These are phyloP conservation scores for Eucalyptus guilfoylei DNA, from an alignment of 345 rosid genomes.

Conservation along the genomic window DNA sequence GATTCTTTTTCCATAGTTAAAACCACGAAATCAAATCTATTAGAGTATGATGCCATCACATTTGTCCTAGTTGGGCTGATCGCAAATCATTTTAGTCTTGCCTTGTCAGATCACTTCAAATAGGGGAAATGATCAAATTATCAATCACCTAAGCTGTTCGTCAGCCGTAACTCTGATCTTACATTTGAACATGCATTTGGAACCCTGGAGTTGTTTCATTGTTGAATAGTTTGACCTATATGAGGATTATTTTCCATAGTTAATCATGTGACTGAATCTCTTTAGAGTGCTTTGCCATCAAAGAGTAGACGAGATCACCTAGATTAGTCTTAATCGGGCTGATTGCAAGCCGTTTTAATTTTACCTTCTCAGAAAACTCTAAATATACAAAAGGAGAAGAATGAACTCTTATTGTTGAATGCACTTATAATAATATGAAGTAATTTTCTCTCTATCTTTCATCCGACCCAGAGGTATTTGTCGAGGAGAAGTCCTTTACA, in stretches of 20 bases:
- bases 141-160: neutral
- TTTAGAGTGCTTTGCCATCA: neutral
- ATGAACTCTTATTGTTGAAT: neutral
- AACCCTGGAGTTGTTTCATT: neutral
- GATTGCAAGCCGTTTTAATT: neutral
- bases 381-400: neutral
- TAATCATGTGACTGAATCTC: neutral
- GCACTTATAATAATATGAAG: neutral
- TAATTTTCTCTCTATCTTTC: neutral
- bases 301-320: neutral
- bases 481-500: conserved; percentile 67
- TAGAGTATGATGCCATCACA: neutral
- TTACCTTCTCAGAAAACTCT: neutral
- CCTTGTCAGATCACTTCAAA: neutral
- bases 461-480: conserved; percentile 58
- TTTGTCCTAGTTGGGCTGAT: neutral
- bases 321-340: neutral
- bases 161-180: neutral
- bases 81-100: neutral
- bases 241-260: neutral
- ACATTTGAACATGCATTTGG: neutral
- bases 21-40: neutral
- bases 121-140: neutral
- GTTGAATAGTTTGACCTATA: neutral
- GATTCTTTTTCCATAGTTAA: neutral